phyloP scores from a whole-genome alignment of 495 filamentous ascomycete genomes.

The Aspergillus nanangensis region DNA sequence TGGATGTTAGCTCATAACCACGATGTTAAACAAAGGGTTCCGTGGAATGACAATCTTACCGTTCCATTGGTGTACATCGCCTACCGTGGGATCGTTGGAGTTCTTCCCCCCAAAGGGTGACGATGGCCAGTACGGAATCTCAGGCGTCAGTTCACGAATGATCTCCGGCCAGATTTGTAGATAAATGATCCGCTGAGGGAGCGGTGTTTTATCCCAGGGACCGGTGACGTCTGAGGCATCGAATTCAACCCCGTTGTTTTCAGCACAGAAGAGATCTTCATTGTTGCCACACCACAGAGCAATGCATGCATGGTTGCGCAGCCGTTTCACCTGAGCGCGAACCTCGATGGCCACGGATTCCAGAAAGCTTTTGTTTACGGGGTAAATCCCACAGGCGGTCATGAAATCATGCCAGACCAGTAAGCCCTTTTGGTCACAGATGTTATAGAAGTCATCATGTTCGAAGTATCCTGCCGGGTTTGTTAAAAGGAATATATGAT shows the following conservation, averaged over 20 bases:
- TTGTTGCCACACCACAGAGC: constrained; percentile 3
- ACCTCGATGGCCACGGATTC: not conserved
- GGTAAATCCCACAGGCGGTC: constrained; percentile 1
- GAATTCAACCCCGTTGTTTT: not conserved
- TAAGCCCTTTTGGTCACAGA: constrained; percentile 1
- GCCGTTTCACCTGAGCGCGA: not conserved
- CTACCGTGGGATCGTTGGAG: not conserved
- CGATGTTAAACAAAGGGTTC: no score
- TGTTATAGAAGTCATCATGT: constrained; percentile 1
- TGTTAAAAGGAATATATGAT: not conserved
- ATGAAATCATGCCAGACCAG: constrained; percentile 3
- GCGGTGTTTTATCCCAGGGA: not conserved
- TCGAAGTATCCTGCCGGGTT: not conserved
- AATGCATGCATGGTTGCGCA: not conserved
- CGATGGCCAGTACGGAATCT: not conserved
- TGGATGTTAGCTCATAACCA: no score
- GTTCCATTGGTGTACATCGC: constrained; percentile 3
- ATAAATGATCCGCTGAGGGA: constrained; percentile 1
- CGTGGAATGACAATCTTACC: no score
- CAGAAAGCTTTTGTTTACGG: not conserved
- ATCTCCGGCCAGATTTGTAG: constrained; percentile 1
- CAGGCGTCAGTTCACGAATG: not conserved
- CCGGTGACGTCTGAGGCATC: constrained; percentile 1
- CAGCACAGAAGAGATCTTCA: not conserved
- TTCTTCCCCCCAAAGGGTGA: constrained; percentile 1